phyloP scores from a whole-genome alignment of 768 basidiomycete species.

The Mycena rebaudengoi region DNA sequence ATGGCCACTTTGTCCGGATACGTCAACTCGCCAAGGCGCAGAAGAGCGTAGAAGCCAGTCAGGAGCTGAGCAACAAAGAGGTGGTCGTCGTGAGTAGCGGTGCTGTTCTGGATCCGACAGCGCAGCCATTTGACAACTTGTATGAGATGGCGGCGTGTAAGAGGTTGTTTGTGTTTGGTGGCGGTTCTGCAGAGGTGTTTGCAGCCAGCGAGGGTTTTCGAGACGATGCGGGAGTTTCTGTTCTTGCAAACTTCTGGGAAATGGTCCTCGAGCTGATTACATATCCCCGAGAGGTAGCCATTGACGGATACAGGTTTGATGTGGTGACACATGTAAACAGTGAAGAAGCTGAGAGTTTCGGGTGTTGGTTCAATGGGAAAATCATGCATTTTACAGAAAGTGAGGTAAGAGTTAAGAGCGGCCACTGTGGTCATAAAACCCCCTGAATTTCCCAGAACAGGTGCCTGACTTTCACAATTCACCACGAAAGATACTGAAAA shows the following conservation, averaged over 20 bases:
- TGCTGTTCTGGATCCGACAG: background rate
- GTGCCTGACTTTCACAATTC: no score
- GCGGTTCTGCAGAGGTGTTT: slow-evolving; percentile 27
- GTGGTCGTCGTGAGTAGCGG: slow-evolving; percentile 25
- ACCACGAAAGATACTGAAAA: no score
- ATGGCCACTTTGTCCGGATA: slow-evolving; percentile 33
- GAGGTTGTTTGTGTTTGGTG: slow-evolving; percentile 34
- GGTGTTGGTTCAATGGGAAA: slow-evolving; percentile 39
- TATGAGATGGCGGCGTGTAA: slow-evolving; percentile 28
- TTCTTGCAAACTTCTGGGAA: slow-evolving; percentile 41
- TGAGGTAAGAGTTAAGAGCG: no score
- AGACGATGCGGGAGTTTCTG: slow-evolving; percentile 35
- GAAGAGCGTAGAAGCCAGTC: slow-evolving; percentile 40
- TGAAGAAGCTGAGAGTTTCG: slow-evolving; percentile 46
- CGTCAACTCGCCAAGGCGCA: slow-evolving; percentile 42
- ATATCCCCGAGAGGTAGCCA: slow-evolving; percentile 52
- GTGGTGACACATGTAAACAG: slow-evolving; percentile 44
- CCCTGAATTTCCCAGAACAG: no score
- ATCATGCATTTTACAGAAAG: no score
- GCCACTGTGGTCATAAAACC: no score
- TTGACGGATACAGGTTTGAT: slow-evolving; percentile 46
- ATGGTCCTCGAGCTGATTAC: slow-evolving; percentile 41
- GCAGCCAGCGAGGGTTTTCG: slow-evolving; percentile 40
- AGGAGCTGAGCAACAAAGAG: slow-evolving; percentile 39
- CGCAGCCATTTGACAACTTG: background rate